Conservation (phyloP, 2,329 filamentous ascomycete species). For the Sclerotinia trifoliorum region DNA sequence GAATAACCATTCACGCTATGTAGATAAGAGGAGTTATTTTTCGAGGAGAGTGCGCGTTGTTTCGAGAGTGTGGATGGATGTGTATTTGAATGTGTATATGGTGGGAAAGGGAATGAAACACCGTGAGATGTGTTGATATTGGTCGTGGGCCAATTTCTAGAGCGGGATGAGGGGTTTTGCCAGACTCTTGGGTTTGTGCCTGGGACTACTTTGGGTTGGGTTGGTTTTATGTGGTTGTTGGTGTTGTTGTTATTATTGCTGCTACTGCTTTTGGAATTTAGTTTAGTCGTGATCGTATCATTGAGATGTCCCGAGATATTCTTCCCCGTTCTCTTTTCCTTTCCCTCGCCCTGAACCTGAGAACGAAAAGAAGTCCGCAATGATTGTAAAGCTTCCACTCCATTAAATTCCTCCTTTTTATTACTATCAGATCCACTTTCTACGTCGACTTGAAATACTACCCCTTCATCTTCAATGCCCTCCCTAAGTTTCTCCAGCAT, state of each 20-base stretch:
- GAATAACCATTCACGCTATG: background rate
- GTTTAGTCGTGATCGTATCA: background rate
- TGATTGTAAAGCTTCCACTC: background rate
- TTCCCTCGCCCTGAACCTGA: background rate
- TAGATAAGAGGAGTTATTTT: background rate
- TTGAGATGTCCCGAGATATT: background rate
- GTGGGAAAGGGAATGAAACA: background rate
- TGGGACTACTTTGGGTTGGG: background rate
- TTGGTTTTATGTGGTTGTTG: background rate
- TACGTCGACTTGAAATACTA: slow-evolving; percentile 4
- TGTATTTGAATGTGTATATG: background rate
- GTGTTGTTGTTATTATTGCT: background rate
- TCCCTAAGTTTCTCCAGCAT: slow-evolving; percentile 26
- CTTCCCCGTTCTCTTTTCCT: background rate
- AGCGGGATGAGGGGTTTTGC: slow-evolving; percentile 13
- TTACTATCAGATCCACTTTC: background rate
- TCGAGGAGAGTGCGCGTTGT: background rate
- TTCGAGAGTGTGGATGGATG: background rate
- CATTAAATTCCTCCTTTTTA: background rate
- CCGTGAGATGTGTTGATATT: background rate
- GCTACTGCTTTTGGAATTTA: background rate
- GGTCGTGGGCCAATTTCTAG: background rate
- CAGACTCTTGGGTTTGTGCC: slow-evolving; percentile 3
- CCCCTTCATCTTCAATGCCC: slow-evolving; percentile 24
- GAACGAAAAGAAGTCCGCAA: slow-evolving; percentile 5